Conservation (phyloP, 2,329 filamentous ascomycete species). For the Trichophyton benhamiae region DNA sequence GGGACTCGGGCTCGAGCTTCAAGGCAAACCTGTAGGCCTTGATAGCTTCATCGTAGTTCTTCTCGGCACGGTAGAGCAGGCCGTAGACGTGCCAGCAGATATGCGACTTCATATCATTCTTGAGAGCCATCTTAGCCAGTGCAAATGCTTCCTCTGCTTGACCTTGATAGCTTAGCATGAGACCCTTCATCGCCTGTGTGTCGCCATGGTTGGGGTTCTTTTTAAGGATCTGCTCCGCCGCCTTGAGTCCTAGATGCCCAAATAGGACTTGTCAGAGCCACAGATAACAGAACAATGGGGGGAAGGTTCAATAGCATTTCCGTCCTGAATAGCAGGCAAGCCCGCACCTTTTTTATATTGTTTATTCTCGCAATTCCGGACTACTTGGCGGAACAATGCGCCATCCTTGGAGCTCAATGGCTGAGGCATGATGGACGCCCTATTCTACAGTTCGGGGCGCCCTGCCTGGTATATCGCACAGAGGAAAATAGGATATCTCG, state of each 20-base stretch:
- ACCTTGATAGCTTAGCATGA: conserved; percentile 86
- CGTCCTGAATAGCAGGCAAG: background rate
- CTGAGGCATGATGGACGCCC: conserved; percentile 31
- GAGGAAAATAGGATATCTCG: background rate
- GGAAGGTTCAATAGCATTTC: conserved; percentile 6
- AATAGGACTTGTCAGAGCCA: conserved; percentile 6
- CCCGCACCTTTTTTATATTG: conserved; percentile 75
- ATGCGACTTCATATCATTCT: conserved; percentile 96
- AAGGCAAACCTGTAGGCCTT: conserved; percentile 98
- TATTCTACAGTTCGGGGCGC: conserved; percentile 2
- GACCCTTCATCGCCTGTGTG: conserved; percentile 96
- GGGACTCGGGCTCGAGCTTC: conserved; percentile 81
- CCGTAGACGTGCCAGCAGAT: conserved; percentile 99
- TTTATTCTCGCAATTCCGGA: conserved; percentile 95
- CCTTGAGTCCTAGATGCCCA: conserved; percentile 59
- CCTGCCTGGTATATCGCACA: background rate
- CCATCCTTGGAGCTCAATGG: conserved; percentile 65
- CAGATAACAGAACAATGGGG: conserved; percentile 14
- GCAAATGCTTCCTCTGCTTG: conserved; percentile 90
- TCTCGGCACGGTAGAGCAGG: conserved; percentile 77
- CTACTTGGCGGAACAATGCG: conserved; percentile 84
- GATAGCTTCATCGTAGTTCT: conserved; percentile 98
- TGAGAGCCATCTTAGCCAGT: conserved; percentile 81
- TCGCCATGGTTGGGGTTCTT: conserved; percentile 95
- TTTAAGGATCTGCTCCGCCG: conserved; percentile 88